phyloP scores from a whole-genome alignment of 2,329 filamentous ascomycete genomes.

The Stagonosporopsis cucurbitacearum region DNA sequence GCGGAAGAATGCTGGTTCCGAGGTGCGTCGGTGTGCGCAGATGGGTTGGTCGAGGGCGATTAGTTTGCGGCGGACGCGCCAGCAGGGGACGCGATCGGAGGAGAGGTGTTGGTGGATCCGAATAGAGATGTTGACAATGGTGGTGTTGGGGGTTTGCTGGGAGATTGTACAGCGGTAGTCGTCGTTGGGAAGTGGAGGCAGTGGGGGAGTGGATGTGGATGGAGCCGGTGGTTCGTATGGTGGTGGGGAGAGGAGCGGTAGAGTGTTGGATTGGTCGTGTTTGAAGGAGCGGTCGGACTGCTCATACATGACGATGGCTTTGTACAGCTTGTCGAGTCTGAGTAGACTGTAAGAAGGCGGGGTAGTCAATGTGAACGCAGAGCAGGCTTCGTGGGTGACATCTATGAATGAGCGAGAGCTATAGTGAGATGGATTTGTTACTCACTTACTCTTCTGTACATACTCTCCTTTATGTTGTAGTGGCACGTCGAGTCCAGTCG shows the following conservation, averaged over 20 bases:
- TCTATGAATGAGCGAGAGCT: not conserved
- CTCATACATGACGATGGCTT: slow-evolving; percentile 7
- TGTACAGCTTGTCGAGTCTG: not conserved
- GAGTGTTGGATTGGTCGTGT: not conserved
- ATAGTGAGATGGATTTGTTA: not conserved
- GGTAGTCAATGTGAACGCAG: not conserved
- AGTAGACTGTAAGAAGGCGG: not conserved
- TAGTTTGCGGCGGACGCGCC: slow-evolving; percentile 9
- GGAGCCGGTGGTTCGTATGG: not conserved
- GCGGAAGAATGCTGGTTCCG: slow-evolving; percentile 14
- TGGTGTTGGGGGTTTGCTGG: not conserved
- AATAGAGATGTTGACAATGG: slow-evolving; percentile 7
- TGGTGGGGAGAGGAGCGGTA: slow-evolving; percentile 2
- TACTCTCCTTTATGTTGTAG: not conserved
- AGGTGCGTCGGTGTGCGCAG: slow-evolving; percentile 9
- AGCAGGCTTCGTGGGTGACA: not conserved
- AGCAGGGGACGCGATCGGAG: slow-evolving; percentile 10
- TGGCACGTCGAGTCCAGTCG: not conserved
- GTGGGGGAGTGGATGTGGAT: not conserved
- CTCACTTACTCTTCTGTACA: slow-evolving; percentile 2
- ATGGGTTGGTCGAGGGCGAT: slow-evolving; percentile 18
- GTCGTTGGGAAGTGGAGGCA: not conserved
- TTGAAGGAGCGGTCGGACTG: not conserved
- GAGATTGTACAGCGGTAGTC: slow-evolving; percentile 15
- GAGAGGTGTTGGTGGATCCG: slow-evolving; percentile 9